Conservation (phyloP, 1,284 basidiomycete genomes). For the Microbotryum silenes-acaulis region DNA sequence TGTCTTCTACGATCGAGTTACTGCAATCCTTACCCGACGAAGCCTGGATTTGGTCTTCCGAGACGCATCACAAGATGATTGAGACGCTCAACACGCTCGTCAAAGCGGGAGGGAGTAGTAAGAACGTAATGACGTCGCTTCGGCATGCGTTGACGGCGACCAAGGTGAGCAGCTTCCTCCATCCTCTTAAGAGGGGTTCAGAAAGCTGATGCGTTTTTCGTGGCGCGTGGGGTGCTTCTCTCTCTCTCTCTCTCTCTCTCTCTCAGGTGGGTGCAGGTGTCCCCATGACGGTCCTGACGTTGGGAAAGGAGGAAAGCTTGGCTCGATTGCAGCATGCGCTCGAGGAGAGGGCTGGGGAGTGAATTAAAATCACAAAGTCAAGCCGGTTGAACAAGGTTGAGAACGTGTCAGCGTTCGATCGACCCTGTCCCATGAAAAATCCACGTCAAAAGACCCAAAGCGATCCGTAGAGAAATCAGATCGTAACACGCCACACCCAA, state of each 20-base stretch:
- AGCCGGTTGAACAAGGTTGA: too few species aligned
- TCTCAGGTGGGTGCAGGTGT: conserved; percentile 49
- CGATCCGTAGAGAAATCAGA: too few species aligned
- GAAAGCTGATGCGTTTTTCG: not conserved
- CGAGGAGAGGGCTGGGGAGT: too few species aligned
- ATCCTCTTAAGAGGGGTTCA: too few species aligned
- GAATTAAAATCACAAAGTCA: too few species aligned
- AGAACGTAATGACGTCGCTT: conserved; percentile 59
- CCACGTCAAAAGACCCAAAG: too few species aligned
- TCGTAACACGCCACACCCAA: too few species aligned
- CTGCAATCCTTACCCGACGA: conserved; percentile 11
- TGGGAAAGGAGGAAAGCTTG: conserved; percentile 42
- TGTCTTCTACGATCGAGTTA: conserved; percentile 15
- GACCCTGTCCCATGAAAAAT: too few species aligned
- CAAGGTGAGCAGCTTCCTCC: conserved; percentile 51
- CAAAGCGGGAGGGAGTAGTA: conserved; percentile 45
- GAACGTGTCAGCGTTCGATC: too few species aligned
- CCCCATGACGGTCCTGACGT: conserved; percentile 45
- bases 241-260: not conserved
- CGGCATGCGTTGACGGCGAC: conserved; percentile 69
- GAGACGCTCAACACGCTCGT: conserved; percentile 49
- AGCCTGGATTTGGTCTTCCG: conserved; percentile 30
- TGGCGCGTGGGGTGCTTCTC: too few species aligned
- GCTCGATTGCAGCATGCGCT: not conserved
- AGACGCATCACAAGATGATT: conserved; percentile 39